Evolutionary conservation across 179 eudicot species (phyloP).

Genomic region (Heliamphora pulchella): DNA sequence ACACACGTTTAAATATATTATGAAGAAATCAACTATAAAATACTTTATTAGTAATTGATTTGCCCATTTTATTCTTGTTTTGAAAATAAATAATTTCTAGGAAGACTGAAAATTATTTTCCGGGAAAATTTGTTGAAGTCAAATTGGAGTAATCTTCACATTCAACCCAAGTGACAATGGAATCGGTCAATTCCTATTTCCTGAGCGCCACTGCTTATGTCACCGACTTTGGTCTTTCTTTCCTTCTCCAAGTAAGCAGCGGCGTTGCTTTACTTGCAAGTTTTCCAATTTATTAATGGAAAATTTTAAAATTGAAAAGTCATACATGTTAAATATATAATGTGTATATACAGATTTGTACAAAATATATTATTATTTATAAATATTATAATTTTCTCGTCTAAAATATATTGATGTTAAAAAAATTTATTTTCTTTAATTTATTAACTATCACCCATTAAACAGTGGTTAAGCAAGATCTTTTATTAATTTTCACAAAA

Average conservation of each 20-base stretch:
- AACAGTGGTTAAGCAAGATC: too few relatives aligned
- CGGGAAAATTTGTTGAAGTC: background rate
- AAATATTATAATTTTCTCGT: too few relatives aligned
- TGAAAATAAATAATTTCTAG: background rate
- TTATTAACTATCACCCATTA: too few relatives aligned
- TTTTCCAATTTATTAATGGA: too few relatives aligned
- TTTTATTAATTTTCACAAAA: too few relatives aligned
- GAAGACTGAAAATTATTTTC: background rate
- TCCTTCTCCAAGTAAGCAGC: background rate
- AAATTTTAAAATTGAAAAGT: too few relatives aligned
- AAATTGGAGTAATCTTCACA: conserved; percentile 9
- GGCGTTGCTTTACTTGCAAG: conserved; percentile 7
- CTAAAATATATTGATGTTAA: too few relatives aligned
- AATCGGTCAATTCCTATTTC: background rate
- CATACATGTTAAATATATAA: too few relatives aligned
- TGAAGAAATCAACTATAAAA: background rate
- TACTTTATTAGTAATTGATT: background rate
- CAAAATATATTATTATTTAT: too few relatives aligned
- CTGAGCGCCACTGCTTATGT: conserved; percentile 14
- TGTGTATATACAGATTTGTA: too few relatives aligned
- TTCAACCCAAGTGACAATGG: background rate
- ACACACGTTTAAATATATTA: background rate
- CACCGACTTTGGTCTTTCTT: background rate
- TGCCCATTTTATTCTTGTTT: background rate
- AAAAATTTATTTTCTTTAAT: too few relatives aligned